A percentile compares a stretch with the other conserved stretches of the same genome.
phyloP scores from a whole-genome alignment of 2,329 filamentous ascomycete genomes.

The Colletotrichum lini region DNA sequence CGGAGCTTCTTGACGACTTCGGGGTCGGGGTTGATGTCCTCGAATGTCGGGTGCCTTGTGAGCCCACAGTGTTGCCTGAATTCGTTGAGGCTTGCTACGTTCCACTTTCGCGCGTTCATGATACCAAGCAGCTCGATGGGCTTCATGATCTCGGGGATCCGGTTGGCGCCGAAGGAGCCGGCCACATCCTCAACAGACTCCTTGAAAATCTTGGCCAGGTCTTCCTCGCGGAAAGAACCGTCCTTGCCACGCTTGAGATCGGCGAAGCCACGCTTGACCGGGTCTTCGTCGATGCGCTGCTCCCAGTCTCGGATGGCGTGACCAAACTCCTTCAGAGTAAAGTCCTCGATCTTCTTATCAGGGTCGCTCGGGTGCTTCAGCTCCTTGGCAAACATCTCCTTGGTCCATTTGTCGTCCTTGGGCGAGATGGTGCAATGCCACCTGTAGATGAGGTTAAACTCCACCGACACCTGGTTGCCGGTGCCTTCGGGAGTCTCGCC shows the following conservation, averaged over 20 bases:
- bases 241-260: constrained; percentile 63
- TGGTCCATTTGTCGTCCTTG: constrained; percentile 51
- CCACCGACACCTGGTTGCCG: constrained; percentile 53
- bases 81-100: constrained; percentile 72
- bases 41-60: constrained; percentile 68
- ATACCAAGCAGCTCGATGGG: constrained; percentile 74
- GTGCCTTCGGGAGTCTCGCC: constrained; percentile 49
- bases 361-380: constrained; percentile 30
- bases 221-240: constrained; percentile 67
- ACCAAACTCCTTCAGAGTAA: constrained; percentile 16
- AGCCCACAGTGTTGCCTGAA: constrained; percentile 74
- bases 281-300: constrained; percentile 61
- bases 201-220: constrained; percentile 68
- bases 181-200: constrained; percentile 67
- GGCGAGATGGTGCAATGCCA: constrained; percentile 52
- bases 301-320: constrained; percentile 50
- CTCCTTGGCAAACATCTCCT: constrained; percentile 46
- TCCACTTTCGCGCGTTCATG: constrained; percentile 70
- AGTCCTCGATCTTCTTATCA: constrained; percentile 12
- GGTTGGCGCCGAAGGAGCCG: constrained; percentile 64
- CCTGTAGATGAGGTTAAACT: constrained; percentile 55
- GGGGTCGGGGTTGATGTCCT: constrained; percentile 70
- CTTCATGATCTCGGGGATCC: constrained; percentile 69
- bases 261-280: constrained; percentile 66
- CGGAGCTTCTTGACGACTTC: constrained; percentile 66